Conservation (phyloP, 345 rosid genomes). For the Citrus maxima region DNA sequence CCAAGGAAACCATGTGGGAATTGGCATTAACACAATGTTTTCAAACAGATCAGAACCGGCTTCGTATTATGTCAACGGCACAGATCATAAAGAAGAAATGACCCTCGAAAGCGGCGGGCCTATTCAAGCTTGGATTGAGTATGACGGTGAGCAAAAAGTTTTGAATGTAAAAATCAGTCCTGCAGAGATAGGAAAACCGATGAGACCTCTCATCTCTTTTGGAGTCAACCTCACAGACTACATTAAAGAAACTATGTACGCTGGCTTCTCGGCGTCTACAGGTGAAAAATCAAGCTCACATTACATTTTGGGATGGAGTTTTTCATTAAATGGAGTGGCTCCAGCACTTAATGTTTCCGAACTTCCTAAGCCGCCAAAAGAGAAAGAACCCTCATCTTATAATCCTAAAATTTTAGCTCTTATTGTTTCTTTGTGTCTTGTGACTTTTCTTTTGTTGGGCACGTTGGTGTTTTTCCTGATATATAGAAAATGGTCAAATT, state of each 20-base stretch:
- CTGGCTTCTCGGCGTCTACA: conserved; percentile 76
- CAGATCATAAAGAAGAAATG: conserved; percentile 15
- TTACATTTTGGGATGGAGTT: conserved; percentile 83
- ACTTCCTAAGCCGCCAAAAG: conserved; percentile 42
- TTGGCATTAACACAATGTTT: conserved; percentile 45
- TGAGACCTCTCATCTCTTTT: conserved; percentile 36
- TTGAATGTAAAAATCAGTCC: conserved; percentile 52
- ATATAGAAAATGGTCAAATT: conserved; percentile 1
- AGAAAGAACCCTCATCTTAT: conserved; percentile 12
- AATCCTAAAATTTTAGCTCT: conserved; percentile 29
- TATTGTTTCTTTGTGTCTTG: conserved; percentile 28
- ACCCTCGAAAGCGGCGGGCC: conserved; percentile 36
- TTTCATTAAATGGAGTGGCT: conserved; percentile 34
- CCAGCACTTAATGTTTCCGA: conserved; percentile 30
- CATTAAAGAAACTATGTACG: conserved; percentile 38
- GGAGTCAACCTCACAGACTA: conserved; percentile 10
- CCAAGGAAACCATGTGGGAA: conserved; percentile 44
- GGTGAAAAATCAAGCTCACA: conserved; percentile 59
- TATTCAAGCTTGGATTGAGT: conserved; percentile 62
- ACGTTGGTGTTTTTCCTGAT: conserved; percentile 18
- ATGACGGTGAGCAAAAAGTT: conserved; percentile 33
- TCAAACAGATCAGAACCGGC: conserved; percentile 24
- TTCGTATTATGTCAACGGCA: neutral
- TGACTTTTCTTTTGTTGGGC: conserved; percentile 31
- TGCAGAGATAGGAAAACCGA: conserved; percentile 25